Evolutionary conservation across 495 filamentous ascomycete genomes (phyloP).

Genomic region (Cercophora samala): DNA sequence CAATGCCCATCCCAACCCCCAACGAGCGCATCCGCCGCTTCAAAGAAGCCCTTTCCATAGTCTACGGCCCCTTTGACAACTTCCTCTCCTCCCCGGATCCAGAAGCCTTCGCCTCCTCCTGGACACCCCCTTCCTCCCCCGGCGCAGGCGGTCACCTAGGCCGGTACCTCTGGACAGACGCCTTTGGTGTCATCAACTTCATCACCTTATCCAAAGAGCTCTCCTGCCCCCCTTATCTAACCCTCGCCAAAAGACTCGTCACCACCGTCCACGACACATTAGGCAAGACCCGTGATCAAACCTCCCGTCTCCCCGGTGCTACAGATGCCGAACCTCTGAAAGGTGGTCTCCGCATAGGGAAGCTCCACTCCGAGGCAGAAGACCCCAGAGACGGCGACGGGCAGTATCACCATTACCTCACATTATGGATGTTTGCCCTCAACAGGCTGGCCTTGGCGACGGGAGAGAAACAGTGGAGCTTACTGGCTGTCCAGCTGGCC

Average conservation of each 20-base stretch:
- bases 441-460: conserved; percentile 57
- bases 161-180: conserved; percentile 67
- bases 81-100: conserved; percentile 11
- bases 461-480: conserved; percentile 50
- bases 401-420: conserved; percentile 67
- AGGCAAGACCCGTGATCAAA: conserved; percentile 53
- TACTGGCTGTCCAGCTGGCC: conserved; percentile 55
- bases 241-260: conserved; percentile 51
- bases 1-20: conserved; percentile 18
- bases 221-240: conserved; percentile 44
- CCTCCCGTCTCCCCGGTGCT: conserved; percentile 49
- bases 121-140: conserved; percentile 35
- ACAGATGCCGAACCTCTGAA: conserved; percentile 53
- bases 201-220: conserved; percentile 55
- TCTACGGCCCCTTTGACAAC: conserved; percentile 43
- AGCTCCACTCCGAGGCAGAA: conserved; percentile 46
- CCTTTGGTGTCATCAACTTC: conserved; percentile 66
- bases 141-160: conserved; percentile 61
- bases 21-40: conserved; percentile 25
- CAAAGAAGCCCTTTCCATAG: conserved; percentile 39
- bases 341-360: conserved; percentile 64
- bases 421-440: conserved; percentile 68
- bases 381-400: conserved; percentile 53
- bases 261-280: conserved; percentile 55
- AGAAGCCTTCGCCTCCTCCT: conserved; percentile 23